Conservation (phyloP, 495 filamentous ascomycete genomes). For the Neurospora sp. region DNA sequence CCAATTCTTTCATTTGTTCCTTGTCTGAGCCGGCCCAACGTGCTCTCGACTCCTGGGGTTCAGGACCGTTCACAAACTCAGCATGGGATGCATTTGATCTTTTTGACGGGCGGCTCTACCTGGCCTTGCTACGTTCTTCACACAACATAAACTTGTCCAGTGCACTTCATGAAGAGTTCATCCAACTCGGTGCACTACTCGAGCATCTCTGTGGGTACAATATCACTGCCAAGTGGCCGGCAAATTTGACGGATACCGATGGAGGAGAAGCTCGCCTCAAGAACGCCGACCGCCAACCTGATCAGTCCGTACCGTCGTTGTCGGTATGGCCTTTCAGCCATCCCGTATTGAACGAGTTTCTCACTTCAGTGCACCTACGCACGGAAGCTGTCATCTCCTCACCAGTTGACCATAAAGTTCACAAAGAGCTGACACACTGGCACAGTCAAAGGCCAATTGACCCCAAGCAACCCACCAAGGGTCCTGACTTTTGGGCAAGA, state of each 20-base stretch:
- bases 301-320: background rate
- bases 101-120: slow-evolving; percentile 54
- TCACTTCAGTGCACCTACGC: slow-evolving; percentile 41
- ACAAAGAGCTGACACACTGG: slow-evolving; percentile 54
- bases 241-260: background rate
- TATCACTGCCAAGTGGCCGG: slow-evolving; percentile 3
- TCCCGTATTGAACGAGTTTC: slow-evolving; percentile 46
- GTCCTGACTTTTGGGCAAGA: slow-evolving; percentile 12
- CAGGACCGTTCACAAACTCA: slow-evolving; percentile 1
- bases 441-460: slow-evolving; percentile 48
- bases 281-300: background rate
- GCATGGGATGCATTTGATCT: slow-evolving; percentile 48
- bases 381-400: slow-evolving; percentile 18
- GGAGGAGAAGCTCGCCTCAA: slow-evolving; percentile 3
- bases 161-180: slow-evolving; percentile 4
- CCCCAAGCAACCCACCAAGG: slow-evolving; percentile 21
- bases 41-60: slow-evolving; percentile 3
- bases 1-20: slow-evolving; percentile 4
- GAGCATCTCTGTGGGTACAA: slow-evolving; percentile 17
- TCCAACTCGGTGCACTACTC: slow-evolving; percentile 8
- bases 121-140: slow-evolving; percentile 2
- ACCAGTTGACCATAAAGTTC: slow-evolving; percentile 23
- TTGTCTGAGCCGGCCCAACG: background rate
- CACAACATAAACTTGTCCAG: slow-evolving; percentile 7
- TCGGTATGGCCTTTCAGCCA: slow-evolving; percentile 54